Percentiles rank a stretch among this genome's conserved stretches.
phyloP scores from a whole-genome alignment of 768 basidiomycete species.

The Hemileccinum impolitum region DNA sequence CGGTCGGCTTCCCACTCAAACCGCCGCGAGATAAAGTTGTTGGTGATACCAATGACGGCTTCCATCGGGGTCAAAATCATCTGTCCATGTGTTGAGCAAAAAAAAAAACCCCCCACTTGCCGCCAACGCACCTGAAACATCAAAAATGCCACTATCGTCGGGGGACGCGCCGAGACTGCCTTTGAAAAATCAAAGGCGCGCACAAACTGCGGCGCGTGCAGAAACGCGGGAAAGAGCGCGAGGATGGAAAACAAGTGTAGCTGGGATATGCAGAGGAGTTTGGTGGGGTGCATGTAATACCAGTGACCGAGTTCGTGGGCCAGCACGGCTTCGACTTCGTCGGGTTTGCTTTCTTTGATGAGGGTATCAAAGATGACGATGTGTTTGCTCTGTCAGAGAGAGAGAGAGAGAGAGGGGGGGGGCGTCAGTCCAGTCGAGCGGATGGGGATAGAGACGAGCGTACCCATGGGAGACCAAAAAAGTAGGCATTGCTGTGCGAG shows the following conservation, averaged over 20 bases:
- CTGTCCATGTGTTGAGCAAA: conserved; percentile 27
- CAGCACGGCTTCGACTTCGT: conserved; percentile 96
- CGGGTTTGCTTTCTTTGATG: conserved; percentile 84
- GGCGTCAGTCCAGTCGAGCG: background rate
- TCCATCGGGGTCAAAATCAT: conserved; percentile 83
- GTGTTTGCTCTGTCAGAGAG: conserved; percentile 73
- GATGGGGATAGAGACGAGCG: conserved; percentile 7
- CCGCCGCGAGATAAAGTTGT: conserved; percentile 80
- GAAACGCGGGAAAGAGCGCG: conserved; percentile 85
- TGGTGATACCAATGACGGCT: conserved; percentile 62
- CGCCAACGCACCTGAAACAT: conserved; percentile 63
- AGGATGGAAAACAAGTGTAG: conserved; percentile 85
- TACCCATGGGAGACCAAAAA: conserved; percentile 95
- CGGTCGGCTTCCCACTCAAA: conserved; percentile 94
- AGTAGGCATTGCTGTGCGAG: conserved; percentile 97
- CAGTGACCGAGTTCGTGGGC: conserved; percentile 98
- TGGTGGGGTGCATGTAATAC: conserved; percentile 88
- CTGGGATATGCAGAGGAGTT: conserved; percentile 83
- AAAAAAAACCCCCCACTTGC: too few species aligned
- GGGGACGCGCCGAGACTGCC: conserved; percentile 59
- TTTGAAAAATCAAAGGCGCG: conserved; percentile 78
- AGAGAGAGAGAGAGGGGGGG: too few species aligned
- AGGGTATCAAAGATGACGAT: conserved; percentile 98
- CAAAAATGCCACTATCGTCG: conserved; percentile 82
- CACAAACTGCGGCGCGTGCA: conserved; percentile 74